phyloP scores from a whole-genome alignment of 2,329 filamentous ascomycete genomes.

The Aureobasidium sp. region DNA sequence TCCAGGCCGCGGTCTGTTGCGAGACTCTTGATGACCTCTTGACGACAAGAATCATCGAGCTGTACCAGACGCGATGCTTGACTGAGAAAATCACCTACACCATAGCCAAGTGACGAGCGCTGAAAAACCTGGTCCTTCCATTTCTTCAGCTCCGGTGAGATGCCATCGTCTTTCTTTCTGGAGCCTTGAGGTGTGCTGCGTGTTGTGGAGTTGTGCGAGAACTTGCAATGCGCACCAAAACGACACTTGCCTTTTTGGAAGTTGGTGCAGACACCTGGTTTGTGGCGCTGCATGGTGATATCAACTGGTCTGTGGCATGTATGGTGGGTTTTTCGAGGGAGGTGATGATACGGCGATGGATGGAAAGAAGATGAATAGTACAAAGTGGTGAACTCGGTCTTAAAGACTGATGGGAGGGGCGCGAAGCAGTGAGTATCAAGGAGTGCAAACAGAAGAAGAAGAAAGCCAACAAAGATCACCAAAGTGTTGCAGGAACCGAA shows the following conservation, averaged over 20 bases:
- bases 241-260: conserved; percentile 7
- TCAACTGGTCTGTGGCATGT: too few species aligned
- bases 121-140: background rate
- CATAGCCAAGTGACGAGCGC: background rate
- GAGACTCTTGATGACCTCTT: conserved; percentile 29
- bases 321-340: background rate
- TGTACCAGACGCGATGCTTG: conserved; percentile 27
- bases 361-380: too few species aligned
- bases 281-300: background rate
- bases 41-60: conserved; percentile 24
- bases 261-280: background rate
- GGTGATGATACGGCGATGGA: background rate
- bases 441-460: background rate
- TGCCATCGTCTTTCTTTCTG: background rate
- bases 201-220: background rate
- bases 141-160: background rate
- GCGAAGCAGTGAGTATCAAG: too few species aligned
- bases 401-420: too few species aligned
- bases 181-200: background rate
- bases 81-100: conserved; percentile 24
- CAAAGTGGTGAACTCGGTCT: too few species aligned
- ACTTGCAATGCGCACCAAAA: background rate
- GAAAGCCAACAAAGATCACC: background rate
- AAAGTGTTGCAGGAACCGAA: background rate
- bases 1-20: conserved; percentile 28